Evolutionary conservation across 192 early-diverging fungal species (phyloP).

Genomic region (Podila epicladia): DNA sequence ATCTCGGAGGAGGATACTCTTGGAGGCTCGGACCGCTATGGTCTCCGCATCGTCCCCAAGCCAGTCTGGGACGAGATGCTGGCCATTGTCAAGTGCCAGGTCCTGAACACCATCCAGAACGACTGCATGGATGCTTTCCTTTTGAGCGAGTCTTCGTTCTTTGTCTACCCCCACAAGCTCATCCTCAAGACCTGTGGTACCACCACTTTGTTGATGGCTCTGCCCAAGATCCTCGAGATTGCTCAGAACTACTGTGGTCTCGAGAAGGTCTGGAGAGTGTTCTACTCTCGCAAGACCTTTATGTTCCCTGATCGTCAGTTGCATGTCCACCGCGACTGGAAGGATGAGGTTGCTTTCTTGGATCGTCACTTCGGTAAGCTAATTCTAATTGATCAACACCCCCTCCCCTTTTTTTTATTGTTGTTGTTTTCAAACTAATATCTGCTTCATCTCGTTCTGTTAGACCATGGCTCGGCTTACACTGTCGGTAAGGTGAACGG

Average conservation of each 20-base stretch:
- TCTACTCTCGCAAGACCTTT: constrained; percentile 97
- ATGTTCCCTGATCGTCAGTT: constrained; percentile 94
- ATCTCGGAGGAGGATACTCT: constrained; percentile 45
- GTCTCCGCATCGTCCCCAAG: constrained; percentile 79
- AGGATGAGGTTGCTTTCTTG: constrained; percentile 84
- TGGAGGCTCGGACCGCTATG: constrained; percentile 54
- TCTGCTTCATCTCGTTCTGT: background rate
- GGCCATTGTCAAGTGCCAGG: constrained; percentile 90
- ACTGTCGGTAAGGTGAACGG: constrained; percentile 93
- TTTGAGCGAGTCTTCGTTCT: constrained; percentile 97
- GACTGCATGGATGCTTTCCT: constrained; percentile 91
- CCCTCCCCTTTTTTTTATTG: background rate
- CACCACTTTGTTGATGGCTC: constrained; percentile 89
- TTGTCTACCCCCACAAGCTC: constrained; percentile 95
- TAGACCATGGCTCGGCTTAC: constrained; percentile 83
- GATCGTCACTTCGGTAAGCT: constrained; percentile 69
- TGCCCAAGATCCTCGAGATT: constrained; percentile 88
- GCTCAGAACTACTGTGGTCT: constrained; percentile 72
- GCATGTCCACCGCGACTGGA: constrained; percentile 91
- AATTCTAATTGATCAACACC: background rate
- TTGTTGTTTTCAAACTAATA: background rate
- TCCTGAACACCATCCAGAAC: constrained; percentile 87
- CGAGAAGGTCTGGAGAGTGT: constrained; percentile 79
- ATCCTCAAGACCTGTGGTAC: constrained; percentile 99
- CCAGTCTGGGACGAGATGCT: constrained; percentile 94